Conservation (phyloP, 495 filamentous ascomycete genomes). For the Immersiella caudata region DNA sequence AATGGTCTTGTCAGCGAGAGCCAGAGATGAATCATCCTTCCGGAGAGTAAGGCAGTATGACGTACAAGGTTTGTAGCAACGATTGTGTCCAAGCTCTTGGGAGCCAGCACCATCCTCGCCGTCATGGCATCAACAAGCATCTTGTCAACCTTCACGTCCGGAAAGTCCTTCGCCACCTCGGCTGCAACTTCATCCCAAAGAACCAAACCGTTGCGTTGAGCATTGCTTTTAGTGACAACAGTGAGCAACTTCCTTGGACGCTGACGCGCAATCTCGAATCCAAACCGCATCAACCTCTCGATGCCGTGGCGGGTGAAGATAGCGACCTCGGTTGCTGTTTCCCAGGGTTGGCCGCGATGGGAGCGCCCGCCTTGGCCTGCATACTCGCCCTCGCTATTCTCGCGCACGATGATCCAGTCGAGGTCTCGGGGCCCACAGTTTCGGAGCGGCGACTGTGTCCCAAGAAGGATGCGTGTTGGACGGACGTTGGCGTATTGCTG, state of each 20-base stretch:
- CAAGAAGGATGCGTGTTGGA: constrained; percentile 53
- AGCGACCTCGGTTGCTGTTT: constrained; percentile 55
- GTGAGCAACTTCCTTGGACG: constrained; percentile 55
- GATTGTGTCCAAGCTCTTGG: constrained; percentile 56
- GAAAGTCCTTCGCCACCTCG: constrained; percentile 52
- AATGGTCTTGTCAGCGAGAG: neutral
- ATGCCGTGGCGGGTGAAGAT: constrained; percentile 59
- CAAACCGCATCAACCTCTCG: constrained; percentile 59
- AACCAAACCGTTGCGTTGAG: constrained; percentile 60
- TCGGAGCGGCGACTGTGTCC: constrained; percentile 52
- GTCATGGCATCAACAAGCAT: constrained; percentile 66
- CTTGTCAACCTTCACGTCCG: constrained; percentile 57
- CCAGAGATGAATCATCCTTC: neutral
- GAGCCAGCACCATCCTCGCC: constrained; percentile 57
- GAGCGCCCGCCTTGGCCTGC: constrained; percentile 59
- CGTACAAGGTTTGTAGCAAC: constrained; percentile 53
- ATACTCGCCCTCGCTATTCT: constrained; percentile 63
- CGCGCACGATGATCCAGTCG: constrained; percentile 60
- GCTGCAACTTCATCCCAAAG: constrained; percentile 60
- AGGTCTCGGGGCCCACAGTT: constrained; percentile 48
- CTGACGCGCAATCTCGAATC: constrained; percentile 53
- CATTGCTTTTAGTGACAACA: constrained; percentile 62
- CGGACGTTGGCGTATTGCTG: constrained; percentile 62
- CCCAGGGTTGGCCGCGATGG: constrained; percentile 55
- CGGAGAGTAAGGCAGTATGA: no score